Evolutionary conservation across 2,329 filamentous ascomycete species (phyloP).

Genomic region (Chaetothyriales sp.): DNA sequence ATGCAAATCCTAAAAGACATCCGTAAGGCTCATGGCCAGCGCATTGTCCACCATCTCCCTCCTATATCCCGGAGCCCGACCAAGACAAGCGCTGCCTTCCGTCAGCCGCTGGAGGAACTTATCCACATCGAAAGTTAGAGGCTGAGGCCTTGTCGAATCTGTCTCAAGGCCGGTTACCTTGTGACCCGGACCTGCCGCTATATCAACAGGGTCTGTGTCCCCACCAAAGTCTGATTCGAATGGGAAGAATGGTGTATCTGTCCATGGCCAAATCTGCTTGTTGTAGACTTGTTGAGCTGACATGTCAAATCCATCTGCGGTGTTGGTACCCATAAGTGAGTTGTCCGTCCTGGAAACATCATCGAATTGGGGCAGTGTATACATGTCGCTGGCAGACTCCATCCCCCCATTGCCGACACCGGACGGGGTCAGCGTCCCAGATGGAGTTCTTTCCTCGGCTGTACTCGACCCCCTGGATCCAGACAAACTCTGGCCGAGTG

Average conservation of each 20-base stretch:
- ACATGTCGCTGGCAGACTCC: neutral
- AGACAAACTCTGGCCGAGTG: neutral
- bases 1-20: slow-evolving; percentile 6
- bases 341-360: neutral
- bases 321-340: neutral
- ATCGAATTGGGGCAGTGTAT: neutral
- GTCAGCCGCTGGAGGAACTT: slow-evolving; percentile 19
- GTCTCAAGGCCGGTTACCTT: neutral
- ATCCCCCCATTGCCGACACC: neutral
- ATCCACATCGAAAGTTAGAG: slow-evolving; percentile 14
- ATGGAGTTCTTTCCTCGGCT: neutral
- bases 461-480: neutral
- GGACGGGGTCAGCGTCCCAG: neutral
- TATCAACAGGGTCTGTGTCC: neutral
- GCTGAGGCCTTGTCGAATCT: neutral
- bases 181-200: neutral
- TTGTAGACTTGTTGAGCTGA: neutral
- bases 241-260: neutral
- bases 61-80: slow-evolving; percentile 25
- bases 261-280: neutral
- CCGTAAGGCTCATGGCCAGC: slow-evolving; percentile 16
- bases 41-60: slow-evolving; percentile 23
- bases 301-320: neutral
- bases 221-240: neutral
- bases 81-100: slow-evolving; percentile 21